A percentile compares a stretch with the other conserved stretches of the same genome.
Evolutionary conservation across 2,329 filamentous ascomycete genomes (phyloP).

Genomic region (Penicillium sp.): DNA sequence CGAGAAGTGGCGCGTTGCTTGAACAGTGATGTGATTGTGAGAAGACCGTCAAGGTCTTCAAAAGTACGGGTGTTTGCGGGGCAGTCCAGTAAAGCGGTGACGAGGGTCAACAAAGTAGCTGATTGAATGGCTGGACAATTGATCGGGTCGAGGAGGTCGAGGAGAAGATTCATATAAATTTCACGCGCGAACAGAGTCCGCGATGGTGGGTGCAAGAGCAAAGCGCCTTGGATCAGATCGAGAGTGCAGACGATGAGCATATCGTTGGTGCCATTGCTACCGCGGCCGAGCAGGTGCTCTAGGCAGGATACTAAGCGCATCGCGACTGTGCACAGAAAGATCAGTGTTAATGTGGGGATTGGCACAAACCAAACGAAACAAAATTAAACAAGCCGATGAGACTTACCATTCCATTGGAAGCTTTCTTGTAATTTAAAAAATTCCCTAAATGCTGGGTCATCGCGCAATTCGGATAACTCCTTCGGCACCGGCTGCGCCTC

Average conservation of each 20-base stretch:
- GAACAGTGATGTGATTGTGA: slow-evolving; percentile 90
- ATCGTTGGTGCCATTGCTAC: slow-evolving; percentile 78
- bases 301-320: slow-evolving; percentile 81
- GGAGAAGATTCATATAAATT: slow-evolving; percentile 92
- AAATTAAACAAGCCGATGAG: background rate
- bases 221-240: slow-evolving; percentile 81
- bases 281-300: slow-evolving; percentile 80
- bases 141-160: slow-evolving; percentile 88
- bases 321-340: slow-evolving; percentile 58
- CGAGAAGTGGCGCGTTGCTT: slow-evolving; percentile 80
- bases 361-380: background rate
- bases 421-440: slow-evolving; percentile 97
- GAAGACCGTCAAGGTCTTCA: slow-evolving; percentile 84
- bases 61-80: slow-evolving; percentile 89
- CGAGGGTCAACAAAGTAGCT: slow-evolving; percentile 82
- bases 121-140: slow-evolving; percentile 93
- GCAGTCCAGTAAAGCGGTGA: slow-evolving; percentile 80
- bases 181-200: slow-evolving; percentile 83
- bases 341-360: background rate
- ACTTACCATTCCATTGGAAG: slow-evolving; percentile 87
- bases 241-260: slow-evolving; percentile 83
- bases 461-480: slow-evolving; percentile 65
- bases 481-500: slow-evolving; percentile 53
- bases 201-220: slow-evolving; percentile 87
- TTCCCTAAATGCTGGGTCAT: slow-evolving; percentile 87